Evolutionary conservation across 2,329 filamentous ascomycete species (phyloP).

Genomic region (Thermothelomyces thermophilus): DNA sequence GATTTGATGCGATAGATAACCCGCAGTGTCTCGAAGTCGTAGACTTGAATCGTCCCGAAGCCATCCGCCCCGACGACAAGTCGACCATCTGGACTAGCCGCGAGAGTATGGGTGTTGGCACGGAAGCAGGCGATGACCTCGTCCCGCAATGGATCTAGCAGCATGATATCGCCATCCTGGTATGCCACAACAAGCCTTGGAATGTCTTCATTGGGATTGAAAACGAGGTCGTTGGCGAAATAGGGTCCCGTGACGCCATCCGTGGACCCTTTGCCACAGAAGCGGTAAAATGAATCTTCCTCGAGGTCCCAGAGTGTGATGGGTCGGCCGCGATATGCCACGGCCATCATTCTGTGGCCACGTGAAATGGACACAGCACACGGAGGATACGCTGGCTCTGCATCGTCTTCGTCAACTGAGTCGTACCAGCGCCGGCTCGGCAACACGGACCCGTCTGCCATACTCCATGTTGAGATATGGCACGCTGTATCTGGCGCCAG

Average conservation of each 20-base stretch:
- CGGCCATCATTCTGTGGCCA: conserved; percentile 27
- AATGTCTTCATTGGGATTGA: conserved; percentile 31
- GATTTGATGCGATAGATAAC: conserved; percentile 5
- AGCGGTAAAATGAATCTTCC: conserved; percentile 29
- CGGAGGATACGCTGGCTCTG: conserved; percentile 15
- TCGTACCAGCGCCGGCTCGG: background rate
- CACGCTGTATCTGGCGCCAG: background rate
- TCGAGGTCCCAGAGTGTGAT: conserved; percentile 33
- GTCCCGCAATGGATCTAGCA: conserved; percentile 27
- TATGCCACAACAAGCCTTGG: conserved; percentile 29
- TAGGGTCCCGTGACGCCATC: conserved; percentile 28
- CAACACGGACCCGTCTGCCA: background rate
- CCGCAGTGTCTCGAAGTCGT: conserved; percentile 10
- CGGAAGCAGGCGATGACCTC: conserved; percentile 25
- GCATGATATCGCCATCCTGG: conserved; percentile 29
- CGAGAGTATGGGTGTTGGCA: conserved; percentile 28
- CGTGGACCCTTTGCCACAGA: conserved; percentile 30
- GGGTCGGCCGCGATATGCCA: conserved; percentile 20
- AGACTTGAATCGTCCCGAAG: conserved; percentile 27
- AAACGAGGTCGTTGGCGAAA: conserved; percentile 23
- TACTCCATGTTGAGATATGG: background rate
- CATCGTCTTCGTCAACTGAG: conserved; percentile 3
- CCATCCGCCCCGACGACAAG: conserved; percentile 27
- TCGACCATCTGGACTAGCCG: conserved; percentile 28
- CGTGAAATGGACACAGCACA: conserved; percentile 26